Evolutionary conservation across 2,329 filamentous ascomycete species (phyloP), one percentile per base, ranked within the genome.

Genomic region (Neofusicoccum sp.): DNA sequence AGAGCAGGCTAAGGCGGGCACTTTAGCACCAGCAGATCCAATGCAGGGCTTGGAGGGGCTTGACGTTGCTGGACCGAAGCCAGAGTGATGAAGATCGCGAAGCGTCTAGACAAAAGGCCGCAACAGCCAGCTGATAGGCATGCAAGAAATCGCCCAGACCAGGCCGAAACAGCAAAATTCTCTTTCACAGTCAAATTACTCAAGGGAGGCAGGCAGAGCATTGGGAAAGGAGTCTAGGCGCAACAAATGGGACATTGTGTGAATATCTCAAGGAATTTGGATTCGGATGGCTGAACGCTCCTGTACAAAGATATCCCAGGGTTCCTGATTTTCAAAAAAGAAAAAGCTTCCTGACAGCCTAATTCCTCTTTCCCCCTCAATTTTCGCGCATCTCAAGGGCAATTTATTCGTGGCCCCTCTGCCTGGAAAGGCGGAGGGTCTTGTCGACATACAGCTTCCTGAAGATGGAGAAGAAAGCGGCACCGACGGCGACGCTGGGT

Each of bases 31-130:
- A 1, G 85, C 88, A 68, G 92, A 98, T 77, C 91, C 93, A 3
- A 99, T 99, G 95, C 91, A 97, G 77, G 93, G 93, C 34, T 79
- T 99, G 6, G 93, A 98, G 74, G 91, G 90, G 14, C 80, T 98
- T 59, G 96, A 98, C 76, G 90, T 98, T 68, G 96, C 93, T 60
- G 96, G 96, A 7, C 95, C 95, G 11, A 93, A 90, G 75, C 88
- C 84, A 59, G 87, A 85, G 70, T 95, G 74, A 84, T 11, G 36
- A 28, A 26, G 24, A 20, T 58, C 14, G 36, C 5, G 12, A 33
- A 30, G 26, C 7, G 51, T 12, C 11, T 41, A 56, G 20, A 45
- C 31, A 20, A 30, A 61, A 60, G 53, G 49, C 53, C 51, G 58
- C 61, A 56, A 33, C n/a, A 31, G 31, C 31, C 7, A n/a, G 6